These are phyloP conservation scores for Sugiyamaella xylanicola DNA, from an alignment of 1,139 yeast species.

Conservation along the genomic window DNA sequence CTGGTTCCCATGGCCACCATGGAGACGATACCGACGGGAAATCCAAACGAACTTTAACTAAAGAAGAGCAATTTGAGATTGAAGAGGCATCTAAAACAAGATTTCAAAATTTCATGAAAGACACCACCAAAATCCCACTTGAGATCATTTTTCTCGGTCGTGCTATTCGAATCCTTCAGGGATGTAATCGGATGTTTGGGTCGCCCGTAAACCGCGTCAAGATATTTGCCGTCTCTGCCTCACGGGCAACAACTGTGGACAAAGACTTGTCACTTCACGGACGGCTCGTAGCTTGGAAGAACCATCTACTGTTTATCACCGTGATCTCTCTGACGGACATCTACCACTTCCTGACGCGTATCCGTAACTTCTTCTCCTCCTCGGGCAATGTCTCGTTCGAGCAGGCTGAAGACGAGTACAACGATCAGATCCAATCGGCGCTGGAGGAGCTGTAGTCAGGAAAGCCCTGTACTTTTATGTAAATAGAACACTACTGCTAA, in stretches of 20 bases:
- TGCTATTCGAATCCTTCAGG: slow-evolving; percentile 74
- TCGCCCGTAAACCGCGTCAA: slow-evolving; percentile 75
- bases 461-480: background rate
- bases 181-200: slow-evolving; percentile 63
- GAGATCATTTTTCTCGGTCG: slow-evolving; percentile 67
- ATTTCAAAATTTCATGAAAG: slow-evolving; percentile 56
- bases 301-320: slow-evolving; percentile 45
- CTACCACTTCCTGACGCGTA: slow-evolving; percentile 47
- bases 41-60: slow-evolving; percentile 23
- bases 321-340: slow-evolving; percentile 50
- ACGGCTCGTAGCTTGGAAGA: slow-evolving; percentile 29
- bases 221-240: slow-evolving; percentile 59
- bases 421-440: slow-evolving; percentile 26
- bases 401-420: slow-evolving; percentile 29
- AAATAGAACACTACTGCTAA: no score
- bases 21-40: slow-evolving; percentile 30
- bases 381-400: background rate
- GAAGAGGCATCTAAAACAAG: slow-evolving; percentile 45
- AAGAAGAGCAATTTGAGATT: slow-evolving; percentile 42
- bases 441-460: slow-evolving; percentile 17
- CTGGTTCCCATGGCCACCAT: slow-evolving; percentile 18
- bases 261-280: slow-evolving; percentile 22
- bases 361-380: slow-evolving; percentile 43
- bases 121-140: slow-evolving; percentile 66
- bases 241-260: slow-evolving; percentile 25